These are phyloP conservation scores for Dinochytrium kinnereticum DNA, from an alignment of 371 early-diverging fungal species.

Conservation along the genomic window DNA sequence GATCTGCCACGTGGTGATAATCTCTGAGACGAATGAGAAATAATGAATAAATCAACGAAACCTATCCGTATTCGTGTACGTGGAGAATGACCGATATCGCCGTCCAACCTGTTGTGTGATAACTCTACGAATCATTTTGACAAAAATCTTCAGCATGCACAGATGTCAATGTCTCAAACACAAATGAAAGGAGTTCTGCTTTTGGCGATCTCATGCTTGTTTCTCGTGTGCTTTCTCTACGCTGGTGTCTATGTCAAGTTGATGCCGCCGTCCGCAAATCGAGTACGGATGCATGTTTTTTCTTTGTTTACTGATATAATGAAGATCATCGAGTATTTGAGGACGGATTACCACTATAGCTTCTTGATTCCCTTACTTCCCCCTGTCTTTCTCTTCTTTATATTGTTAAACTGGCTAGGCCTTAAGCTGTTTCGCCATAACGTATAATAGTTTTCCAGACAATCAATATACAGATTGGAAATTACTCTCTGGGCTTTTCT, in stretches of 20 bases:
- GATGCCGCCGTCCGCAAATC: neutral
- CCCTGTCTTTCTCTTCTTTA: constrained; percentile 75
- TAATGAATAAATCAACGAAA: too few relatives aligned
- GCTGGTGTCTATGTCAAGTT: neutral
- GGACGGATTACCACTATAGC: constrained; percentile 68
- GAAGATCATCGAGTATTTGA: neutral
- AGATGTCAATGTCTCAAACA: neutral
- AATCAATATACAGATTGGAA: neutral
- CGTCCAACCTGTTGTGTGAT: neutral
- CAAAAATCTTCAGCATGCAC: too few relatives aligned
- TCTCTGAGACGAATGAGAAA: neutral
- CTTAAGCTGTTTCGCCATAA: constrained; percentile 90
- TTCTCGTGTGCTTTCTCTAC: neutral
- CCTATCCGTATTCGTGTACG: too few relatives aligned
- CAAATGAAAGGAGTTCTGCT: neutral
- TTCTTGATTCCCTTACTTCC: constrained; percentile 80
- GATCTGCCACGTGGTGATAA: neutral
- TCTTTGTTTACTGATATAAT: neutral
- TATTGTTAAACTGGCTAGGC: constrained; percentile 94
- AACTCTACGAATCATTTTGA: neutral
- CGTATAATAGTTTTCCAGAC: constrained; percentile 15
- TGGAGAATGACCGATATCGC: too few relatives aligned
- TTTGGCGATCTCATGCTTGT: neutral
- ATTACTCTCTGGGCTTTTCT: neutral
- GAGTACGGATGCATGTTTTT: neutral